Evolutionary conservation across 2,329 filamentous ascomycete genomes (phyloP).

Genomic region (Nigrospora osmanthi): DNA sequence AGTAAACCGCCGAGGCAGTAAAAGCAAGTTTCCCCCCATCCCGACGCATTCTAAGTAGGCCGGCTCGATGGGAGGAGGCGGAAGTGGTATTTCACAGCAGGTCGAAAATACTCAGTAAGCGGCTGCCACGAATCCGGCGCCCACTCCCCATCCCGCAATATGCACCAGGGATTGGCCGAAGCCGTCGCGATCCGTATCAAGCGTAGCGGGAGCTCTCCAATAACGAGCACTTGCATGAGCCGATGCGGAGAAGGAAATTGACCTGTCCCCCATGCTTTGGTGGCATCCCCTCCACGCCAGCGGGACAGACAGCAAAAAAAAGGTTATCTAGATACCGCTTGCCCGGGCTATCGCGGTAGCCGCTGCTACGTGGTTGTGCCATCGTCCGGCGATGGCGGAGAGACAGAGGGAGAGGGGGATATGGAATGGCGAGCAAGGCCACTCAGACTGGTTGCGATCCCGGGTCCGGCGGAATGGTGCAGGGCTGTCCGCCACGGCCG

Average conservation of each 20-base stretch:
- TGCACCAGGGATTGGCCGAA: slow-evolving; percentile 18
- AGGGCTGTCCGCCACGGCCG: too few species aligned
- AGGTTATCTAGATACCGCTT: too few species aligned
- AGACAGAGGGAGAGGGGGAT: too few species aligned
- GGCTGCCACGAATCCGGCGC: slow-evolving; percentile 23
- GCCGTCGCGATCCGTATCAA: slow-evolving; percentile 15
- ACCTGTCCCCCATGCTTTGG: slow-evolving; percentile 5
- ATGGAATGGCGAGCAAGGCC: too few species aligned
- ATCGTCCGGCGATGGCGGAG: too few species aligned
- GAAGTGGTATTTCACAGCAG: slow-evolving; percentile 4
- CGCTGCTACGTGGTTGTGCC: slow-evolving; percentile 1
- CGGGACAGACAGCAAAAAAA: too few species aligned
- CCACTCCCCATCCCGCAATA: slow-evolving; percentile 14
- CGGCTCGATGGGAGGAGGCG: background rate
- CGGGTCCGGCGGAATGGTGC: too few species aligned
- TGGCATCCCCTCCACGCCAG: background rate
- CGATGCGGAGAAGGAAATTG: slow-evolving; percentile 18
- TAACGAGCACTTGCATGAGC: slow-evolving; percentile 18
- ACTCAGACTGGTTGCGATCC: too few species aligned
- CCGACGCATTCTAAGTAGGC: background rate
- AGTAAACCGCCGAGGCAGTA: too few species aligned
- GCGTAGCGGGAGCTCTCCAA: slow-evolving; percentile 11
- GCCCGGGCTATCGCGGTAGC: background rate
- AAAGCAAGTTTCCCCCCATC: background rate
- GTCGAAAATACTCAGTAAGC: slow-evolving; percentile 16